phyloP scores from a whole-genome alignment of 179 eudicot species.

The Corrigiola litoralis region DNA sequence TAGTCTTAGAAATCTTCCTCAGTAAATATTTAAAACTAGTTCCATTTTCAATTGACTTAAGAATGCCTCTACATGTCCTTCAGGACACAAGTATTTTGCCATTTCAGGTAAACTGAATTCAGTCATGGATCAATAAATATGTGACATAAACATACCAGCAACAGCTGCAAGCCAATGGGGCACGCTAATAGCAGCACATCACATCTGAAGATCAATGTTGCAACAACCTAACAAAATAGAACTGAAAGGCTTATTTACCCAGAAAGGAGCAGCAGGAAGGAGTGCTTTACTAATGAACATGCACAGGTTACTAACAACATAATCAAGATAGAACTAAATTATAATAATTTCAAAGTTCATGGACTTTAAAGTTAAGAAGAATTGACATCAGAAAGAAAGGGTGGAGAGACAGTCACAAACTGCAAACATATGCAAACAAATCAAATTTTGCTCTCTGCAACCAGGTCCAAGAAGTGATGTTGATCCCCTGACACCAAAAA shows the following conservation, averaged over 20 bases:
- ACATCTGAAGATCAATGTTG: slow-evolving; percentile 82
- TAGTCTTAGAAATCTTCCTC: background rate
- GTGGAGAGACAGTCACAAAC: too few relatives aligned
- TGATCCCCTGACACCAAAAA: too few relatives aligned
- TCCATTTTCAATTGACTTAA: background rate
- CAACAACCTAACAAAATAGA: slow-evolving; percentile 60
- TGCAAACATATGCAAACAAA: too few relatives aligned
- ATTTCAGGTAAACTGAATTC: background rate
- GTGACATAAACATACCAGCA: slow-evolving; percentile 61
- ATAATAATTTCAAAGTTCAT: too few relatives aligned
- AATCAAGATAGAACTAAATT: too few relatives aligned
- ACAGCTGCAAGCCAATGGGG: slow-evolving; percentile 77
- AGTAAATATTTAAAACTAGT: background rate
- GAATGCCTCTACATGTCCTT: background rate
- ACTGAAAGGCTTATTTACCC: slow-evolving; percentile 9
- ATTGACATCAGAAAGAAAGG: too few relatives aligned
- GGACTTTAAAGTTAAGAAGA: too few relatives aligned
- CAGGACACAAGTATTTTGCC: too few relatives aligned
- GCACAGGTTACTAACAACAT: too few relatives aligned
- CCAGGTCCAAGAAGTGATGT: too few relatives aligned
- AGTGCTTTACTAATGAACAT: too few relatives aligned
- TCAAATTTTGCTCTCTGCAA: too few relatives aligned
- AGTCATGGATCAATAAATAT: background rate
- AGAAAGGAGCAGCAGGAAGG: background rate
- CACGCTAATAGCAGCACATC: slow-evolving; percentile 77